phyloP scores from a whole-genome alignment of 768 basidiomycete species.

The Lanmaoa pseudosensibilis region DNA sequence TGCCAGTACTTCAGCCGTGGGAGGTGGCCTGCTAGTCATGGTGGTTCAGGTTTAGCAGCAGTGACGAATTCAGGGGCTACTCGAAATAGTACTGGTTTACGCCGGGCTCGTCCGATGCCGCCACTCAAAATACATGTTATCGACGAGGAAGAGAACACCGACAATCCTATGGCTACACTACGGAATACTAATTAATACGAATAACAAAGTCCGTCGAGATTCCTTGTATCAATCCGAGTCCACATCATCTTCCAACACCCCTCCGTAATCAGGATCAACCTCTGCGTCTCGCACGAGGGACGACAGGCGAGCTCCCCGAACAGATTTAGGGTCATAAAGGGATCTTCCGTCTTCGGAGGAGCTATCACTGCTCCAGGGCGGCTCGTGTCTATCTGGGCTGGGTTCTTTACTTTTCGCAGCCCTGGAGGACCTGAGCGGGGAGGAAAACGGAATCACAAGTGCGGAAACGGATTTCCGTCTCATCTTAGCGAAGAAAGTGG shows the following conservation, averaged over 20 bases:
- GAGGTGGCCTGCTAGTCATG: slow-evolving; percentile 13
- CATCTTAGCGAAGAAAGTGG: slow-evolving; percentile 44
- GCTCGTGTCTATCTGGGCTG: slow-evolving; percentile 35
- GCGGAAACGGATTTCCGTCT: slow-evolving; percentile 47
- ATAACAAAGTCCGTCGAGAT: neutral
- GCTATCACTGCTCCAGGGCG: slow-evolving; percentile 59
- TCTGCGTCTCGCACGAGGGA: slow-evolving; percentile 4
- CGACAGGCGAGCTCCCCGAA: slow-evolving; percentile 9
- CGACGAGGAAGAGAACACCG: neutral
- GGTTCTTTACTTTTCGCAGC: slow-evolving; percentile 26
- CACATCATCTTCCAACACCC: slow-evolving; percentile 14
- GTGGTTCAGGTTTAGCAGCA: neutral
- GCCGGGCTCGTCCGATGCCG: too few relatives aligned
- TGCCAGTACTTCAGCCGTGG: slow-evolving; percentile 27
- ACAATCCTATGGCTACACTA: slow-evolving; percentile 5
- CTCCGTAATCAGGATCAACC: slow-evolving; percentile 23
- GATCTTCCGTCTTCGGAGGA: slow-evolving; percentile 46
- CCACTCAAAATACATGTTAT: neutral
- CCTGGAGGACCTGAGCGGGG: slow-evolving; percentile 22
- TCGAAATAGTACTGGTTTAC: neutral
- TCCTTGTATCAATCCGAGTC: slow-evolving; percentile 22
- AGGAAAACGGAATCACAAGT: slow-evolving; percentile 38
- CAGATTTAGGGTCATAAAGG: slow-evolving; percentile 12
- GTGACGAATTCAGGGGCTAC: slow-evolving; percentile 19
- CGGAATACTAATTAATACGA: neutral